Base-by-base conservation (phyloP, 371 early-diverging fungal species). In the Zychaea mexicana region DNA sequence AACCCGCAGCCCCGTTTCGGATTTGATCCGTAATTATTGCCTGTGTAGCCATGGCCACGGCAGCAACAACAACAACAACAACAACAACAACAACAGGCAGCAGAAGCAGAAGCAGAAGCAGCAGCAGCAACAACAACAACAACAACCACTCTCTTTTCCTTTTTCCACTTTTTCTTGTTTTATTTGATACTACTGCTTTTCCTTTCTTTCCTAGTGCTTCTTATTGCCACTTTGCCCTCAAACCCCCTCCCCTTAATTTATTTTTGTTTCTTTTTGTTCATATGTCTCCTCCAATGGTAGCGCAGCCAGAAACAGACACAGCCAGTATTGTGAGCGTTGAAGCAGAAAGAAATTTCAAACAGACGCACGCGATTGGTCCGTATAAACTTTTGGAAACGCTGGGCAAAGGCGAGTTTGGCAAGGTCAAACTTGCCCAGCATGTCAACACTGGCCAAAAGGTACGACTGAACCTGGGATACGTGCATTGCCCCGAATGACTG, bases 321-420 rank as follows among this genome's bases (percentile, higher is more conserved):
- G 26, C 19, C 24, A 22, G 21, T 9, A 24, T 49, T 22, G 19
- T 22, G n/a, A 49, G 21, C 6, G 49, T 49, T 49, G 6, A n/a
- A 12, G 19, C 22, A 24, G 49, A 49, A 49, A 24, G 3, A n/a
- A 49, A 49, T n/a, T 6, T 49, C n/a, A 24, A 49, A 38, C 39
- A 58, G 28, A 45, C 22, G 26, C 39, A 33, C 8, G 13, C 24
- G 74, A 85, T 96, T 72, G 96, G 97, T 7, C 90, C 95, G 49
- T 99, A 97, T 73, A 85, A 86, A 17, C 81, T 98, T 30, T 85
- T 93, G 31, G 95, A 95, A 74, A 92, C 94, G 19, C 84, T 98
- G 9, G 99, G 98, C 53, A 95, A 92, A 73, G 98, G 99, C 47
- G 96, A 96, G 77, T 97, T 96, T 74, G 95, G 95, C 62, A 95